phyloP scores from a whole-genome alignment of 257 asterid genomes.

The Schizonepeta tenuifolia region DNA sequence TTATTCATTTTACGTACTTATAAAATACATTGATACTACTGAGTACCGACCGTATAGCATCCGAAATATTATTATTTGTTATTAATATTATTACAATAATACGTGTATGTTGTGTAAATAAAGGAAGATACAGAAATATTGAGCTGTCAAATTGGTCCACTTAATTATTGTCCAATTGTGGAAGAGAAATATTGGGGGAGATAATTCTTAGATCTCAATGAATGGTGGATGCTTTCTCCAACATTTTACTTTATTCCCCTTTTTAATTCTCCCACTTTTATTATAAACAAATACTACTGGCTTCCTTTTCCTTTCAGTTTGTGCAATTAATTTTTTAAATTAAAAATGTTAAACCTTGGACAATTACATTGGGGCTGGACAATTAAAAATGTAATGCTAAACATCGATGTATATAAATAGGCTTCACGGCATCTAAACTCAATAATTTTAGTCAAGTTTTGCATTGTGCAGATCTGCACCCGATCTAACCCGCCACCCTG shows the following conservation, averaged over 20 bases:
- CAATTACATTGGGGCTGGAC: too few relatives aligned
- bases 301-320: not conserved
- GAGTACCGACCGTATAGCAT: too few relatives aligned
- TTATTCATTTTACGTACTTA: not conserved
- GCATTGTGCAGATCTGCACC: too few relatives aligned
- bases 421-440: too few relatives aligned
- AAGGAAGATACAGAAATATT: constrained; percentile 15
- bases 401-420: too few relatives aligned
- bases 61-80: not conserved
- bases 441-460: too few relatives aligned
- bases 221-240: constrained; percentile 41
- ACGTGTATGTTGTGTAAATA: not conserved
- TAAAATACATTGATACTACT: not conserved
- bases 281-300: not conserved
- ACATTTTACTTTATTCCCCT: constrained; percentile 41
- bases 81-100: not conserved
- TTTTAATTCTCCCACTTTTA: constrained; percentile 33
- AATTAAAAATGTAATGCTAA: too few relatives aligned
- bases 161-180: constrained; percentile 34
- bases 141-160: constrained; percentile 38
- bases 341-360: too few relatives aligned
- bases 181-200: constrained; percentile 30
- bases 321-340: not conserved
- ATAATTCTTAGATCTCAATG: constrained; percentile 14
- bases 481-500: too few relatives aligned